Evolutionary conservation across 192 early-diverging fungal genomes (phyloP).

Genomic region (Coemansia sp.): DNA sequence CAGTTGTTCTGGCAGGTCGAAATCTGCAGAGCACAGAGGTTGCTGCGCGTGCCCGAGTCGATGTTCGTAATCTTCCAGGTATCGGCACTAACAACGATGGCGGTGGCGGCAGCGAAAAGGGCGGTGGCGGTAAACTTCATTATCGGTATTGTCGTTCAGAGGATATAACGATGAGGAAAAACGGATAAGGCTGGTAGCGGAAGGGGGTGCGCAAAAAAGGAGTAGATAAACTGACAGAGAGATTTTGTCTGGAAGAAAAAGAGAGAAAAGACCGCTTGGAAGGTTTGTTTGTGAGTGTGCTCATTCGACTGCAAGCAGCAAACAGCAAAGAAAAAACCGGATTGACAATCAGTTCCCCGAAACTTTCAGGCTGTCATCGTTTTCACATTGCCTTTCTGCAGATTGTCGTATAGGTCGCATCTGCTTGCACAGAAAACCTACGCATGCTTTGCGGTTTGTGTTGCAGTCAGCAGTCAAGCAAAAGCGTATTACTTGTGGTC

Average conservation of each 20-base stretch:
- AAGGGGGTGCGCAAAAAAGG: slow-evolving; percentile 1
- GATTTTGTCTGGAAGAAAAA: not conserved
- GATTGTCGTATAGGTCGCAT: no score
- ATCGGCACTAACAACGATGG: slow-evolving; percentile 14
- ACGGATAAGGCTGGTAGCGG: not conserved
- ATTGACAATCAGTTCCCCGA: no score
- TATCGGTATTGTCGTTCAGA: not conserved
- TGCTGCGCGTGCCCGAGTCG: slow-evolving; percentile 24
- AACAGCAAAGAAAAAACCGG: not conserved
- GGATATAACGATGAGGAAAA: not conserved
- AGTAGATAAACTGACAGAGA: not conserved
- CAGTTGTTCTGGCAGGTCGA: slow-evolving; percentile 52
- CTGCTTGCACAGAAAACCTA: no score
- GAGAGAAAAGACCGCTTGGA: not conserved
- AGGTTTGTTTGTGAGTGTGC: no score
- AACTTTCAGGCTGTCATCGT: not conserved
- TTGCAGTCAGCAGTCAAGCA: not conserved
- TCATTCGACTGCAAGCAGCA: no score
- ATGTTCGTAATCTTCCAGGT: slow-evolving; percentile 47
- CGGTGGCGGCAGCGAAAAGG: slow-evolving; percentile 19
- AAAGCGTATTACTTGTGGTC: not conserved
- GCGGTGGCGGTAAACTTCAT: slow-evolving; percentile 34
- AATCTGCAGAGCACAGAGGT: slow-evolving; percentile 46
- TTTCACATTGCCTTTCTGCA: no score
- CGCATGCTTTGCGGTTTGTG: not conserved